Evolutionary conservation across 768 basidiomycete species (phyloP), one percentile per base, ranked within the genome.

Genomic region (Mrakia gelida): DNA sequence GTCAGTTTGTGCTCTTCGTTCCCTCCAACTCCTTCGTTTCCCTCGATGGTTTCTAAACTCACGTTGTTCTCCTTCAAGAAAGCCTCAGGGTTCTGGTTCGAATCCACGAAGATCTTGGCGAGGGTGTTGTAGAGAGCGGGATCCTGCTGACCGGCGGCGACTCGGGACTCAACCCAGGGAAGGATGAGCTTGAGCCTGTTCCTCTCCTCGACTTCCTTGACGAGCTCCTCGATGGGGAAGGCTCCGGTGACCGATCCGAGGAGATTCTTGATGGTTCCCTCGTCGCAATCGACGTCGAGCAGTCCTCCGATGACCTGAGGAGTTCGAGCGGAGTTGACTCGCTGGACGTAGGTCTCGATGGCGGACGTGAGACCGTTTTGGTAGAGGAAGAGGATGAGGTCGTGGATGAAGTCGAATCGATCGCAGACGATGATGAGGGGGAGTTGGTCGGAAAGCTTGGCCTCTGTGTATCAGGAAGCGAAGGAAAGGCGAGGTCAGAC

Each of bases 341-440:
- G 91, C 83, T 98, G 95, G 9, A 99, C 97, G 84, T 99, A 99
- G n/a, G 98, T 94, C 87, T 99, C 97, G 85, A 99, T 99, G 86
- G 96, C 97, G 86, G 94, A 94, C 75, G 90, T 91, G 72, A 98
- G 89, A 61, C 93, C 92, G 84, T 98, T 98, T 86, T 98, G 97
- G 86, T 98, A 99, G 30, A 99, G 89, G 85, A 98, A 99, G 32
- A 99, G 90, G 63, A 99, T 96, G 79, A 99, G 90, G 83, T 99
- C 97, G 84, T 99, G 97, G 16, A 99, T 96, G 82, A 98, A 98
- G 88, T 97, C 96, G 88, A 98, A 99, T 56, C 97, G 94, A 84
- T 99, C 97, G 88, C 97, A 98, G 82, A 99, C 97, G 81, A 99
- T 98, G 87, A 98, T 99, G 81, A 99, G 91, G 6, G 97, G 97